These are phyloP conservation scores for Phaeosphaeriaceae sp. DNA, from an alignment of 2,329 filamentous ascomycete species.

Conservation along the genomic window DNA sequence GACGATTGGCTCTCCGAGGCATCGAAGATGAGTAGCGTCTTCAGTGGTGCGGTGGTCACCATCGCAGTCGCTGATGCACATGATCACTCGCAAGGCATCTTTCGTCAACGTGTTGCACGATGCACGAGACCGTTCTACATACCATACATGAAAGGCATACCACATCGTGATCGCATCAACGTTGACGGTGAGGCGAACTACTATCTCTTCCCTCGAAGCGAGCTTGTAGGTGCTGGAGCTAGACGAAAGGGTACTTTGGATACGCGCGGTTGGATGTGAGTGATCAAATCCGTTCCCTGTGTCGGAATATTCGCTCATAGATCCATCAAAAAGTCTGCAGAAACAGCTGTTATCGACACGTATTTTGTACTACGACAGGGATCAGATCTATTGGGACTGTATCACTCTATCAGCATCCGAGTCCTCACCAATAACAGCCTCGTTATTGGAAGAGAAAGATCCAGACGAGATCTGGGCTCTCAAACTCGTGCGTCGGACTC, in stretches of 20 bases:
- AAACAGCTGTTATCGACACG: slow-evolving; percentile 16
- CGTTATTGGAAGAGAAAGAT: slow-evolving; percentile 9
- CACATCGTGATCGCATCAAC: not conserved
- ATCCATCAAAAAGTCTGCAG: too few species aligned
- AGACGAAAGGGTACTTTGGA: not conserved
- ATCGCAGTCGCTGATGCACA: slow-evolving; percentile 15
- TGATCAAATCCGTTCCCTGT: too few species aligned
- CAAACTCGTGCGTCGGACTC: slow-evolving; percentile 9
- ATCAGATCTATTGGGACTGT: slow-evolving; percentile 17
- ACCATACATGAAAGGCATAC: not conserved
- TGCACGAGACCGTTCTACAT: slow-evolving; percentile 11
- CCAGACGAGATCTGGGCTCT: slow-evolving; percentile 15
- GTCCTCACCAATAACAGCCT: slow-evolving; percentile 11
- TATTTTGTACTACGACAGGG: slow-evolving; percentile 10
- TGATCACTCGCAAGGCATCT: slow-evolving; percentile 13
- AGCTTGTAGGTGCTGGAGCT: not conserved
- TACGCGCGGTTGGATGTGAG: too few species aligned
- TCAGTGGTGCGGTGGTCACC: slow-evolving; percentile 9
- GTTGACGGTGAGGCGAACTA: slow-evolving; percentile 4
- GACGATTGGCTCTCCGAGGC: slow-evolving; percentile 19
- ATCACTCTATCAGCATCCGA: slow-evolving; percentile 14
- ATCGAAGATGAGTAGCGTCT: slow-evolving; percentile 17
- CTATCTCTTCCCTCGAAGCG: slow-evolving; percentile 7
- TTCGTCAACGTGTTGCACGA: slow-evolving; percentile 5
- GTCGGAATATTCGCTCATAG: too few species aligned